Percentiles rank a stretch among this genome's conserved stretches.
Evolutionary conservation across 768 basidiomycete genomes (phyloP).

Genomic region (Tulasnella calospora): DNA sequence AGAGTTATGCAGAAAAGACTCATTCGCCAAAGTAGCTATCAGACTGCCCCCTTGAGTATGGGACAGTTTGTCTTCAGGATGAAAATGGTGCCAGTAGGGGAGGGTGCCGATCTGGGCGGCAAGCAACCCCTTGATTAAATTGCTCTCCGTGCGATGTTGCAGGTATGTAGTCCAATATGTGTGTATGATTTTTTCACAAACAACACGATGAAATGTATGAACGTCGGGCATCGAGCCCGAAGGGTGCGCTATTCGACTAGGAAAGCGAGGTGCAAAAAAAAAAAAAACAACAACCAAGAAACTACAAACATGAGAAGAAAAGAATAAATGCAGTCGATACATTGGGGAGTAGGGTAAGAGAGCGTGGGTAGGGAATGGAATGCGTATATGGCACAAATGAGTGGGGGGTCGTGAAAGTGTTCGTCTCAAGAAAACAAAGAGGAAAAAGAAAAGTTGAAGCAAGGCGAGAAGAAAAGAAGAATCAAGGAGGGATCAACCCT

Average conservation of each 20-base stretch:
- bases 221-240: background rate
- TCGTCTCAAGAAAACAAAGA: background rate
- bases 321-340: slow-evolving; percentile 1
- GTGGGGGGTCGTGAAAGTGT: background rate
- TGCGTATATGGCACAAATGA: slow-evolving; percentile 7
- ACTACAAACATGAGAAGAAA: background rate
- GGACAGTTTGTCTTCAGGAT: too few species aligned
- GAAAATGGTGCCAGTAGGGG: too few species aligned
- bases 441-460: background rate
- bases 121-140: too few species aligned
- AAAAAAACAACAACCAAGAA: background rate
- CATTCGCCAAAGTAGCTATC: too few species aligned
- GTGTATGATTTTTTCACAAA: background rate
- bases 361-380: background rate
- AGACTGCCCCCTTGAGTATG: too few species aligned
- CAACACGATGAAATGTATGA: background rate
- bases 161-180: background rate
- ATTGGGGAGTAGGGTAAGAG: background rate
- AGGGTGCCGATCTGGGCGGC: too few species aligned
- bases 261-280: background rate
- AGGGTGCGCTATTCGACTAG: background rate
- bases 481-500: background rate
- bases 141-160: too few species aligned
- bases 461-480: background rate
- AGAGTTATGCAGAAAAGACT: too few species aligned